Evolutionary conservation across 1,284 basidiomycete species (phyloP).

Genomic region (Salmacisia buchloeana): DNA sequence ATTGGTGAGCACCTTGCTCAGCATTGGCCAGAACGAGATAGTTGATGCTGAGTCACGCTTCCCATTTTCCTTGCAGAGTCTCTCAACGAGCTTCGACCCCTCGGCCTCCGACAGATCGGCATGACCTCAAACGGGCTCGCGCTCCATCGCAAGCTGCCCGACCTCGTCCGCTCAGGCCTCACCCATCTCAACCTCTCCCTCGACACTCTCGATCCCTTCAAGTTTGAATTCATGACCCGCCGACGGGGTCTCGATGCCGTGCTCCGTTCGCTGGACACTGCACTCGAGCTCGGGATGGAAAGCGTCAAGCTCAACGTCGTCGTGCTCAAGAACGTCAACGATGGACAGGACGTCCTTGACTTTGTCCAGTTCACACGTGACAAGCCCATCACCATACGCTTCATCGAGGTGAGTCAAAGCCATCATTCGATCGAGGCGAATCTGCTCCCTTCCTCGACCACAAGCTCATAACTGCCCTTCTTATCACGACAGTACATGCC

Average conservation of each 20-base stretch:
- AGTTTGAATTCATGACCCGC: slow-evolving; percentile 79
- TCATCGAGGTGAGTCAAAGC: slow-evolving; percentile 63
- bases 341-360: slow-evolving; percentile 63
- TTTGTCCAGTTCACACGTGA: slow-evolving; percentile 71
- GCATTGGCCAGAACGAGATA: slow-evolving; percentile 21
- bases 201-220: slow-evolving; percentile 79
- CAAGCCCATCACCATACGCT: slow-evolving; percentile 65
- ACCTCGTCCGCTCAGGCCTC: slow-evolving; percentile 66
- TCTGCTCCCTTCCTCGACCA: too few relatives aligned
- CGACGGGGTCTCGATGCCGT: slow-evolving; percentile 65
- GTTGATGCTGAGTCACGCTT: slow-evolving; percentile 18
- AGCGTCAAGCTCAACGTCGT: slow-evolving; percentile 77
- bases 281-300: slow-evolving; percentile 55
- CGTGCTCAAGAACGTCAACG: slow-evolving; percentile 73
- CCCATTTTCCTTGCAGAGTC: slow-evolving; percentile 9
- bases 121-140: slow-evolving; percentile 81
- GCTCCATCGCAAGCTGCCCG: slow-evolving; percentile 66
- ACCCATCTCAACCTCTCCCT: slow-evolving; percentile 69
- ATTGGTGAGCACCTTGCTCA: slow-evolving; percentile 58
- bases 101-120: slow-evolving; percentile 69
- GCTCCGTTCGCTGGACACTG: slow-evolving; percentile 63
- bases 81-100: slow-evolving; percentile 30
- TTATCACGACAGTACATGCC: slow-evolving; percentile 65
- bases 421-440: not conserved
- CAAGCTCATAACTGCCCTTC: not conserved